Conservation (phyloP, 345 rosid species). For the Eucalyptus dawsonii region DNA sequence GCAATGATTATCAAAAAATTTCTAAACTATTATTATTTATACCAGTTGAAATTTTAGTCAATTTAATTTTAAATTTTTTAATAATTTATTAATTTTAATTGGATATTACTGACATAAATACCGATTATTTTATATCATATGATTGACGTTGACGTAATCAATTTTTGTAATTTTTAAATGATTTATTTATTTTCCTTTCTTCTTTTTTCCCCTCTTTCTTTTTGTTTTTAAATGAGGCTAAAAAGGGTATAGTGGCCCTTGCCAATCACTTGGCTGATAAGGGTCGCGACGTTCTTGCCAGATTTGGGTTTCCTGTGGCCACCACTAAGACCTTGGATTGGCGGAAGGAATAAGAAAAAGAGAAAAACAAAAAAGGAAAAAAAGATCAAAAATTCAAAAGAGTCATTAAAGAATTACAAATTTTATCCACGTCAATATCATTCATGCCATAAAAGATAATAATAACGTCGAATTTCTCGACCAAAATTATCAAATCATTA, state of each 20-base stretch:
- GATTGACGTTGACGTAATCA: fast-evolving
- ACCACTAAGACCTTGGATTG: fast-evolving
- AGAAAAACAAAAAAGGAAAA: too few species aligned
- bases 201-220: not conserved
- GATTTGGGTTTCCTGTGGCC: not conserved
- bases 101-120: fast-evolving
- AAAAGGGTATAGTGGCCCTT: not conserved
- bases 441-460: fast-evolving
- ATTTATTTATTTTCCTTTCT: not conserved
- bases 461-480: too few species aligned
- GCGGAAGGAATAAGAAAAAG: not conserved
- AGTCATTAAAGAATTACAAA: too few species aligned
- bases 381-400: not conserved
- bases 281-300: fast-evolving
- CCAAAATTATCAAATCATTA: not conserved
- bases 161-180: not conserved
- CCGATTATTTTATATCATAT: fast-evolving
- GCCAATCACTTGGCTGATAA: not conserved
- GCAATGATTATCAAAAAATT: not conserved
- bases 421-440: fast-evolving
- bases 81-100: not conserved
- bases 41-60: too few species aligned
- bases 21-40: not conserved
- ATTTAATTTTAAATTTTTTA: fast-evolving
- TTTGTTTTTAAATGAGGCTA: not conserved